phyloP scores from a whole-genome alignment of 352 stramenopile species.

The Aphanomyces stellatus region DNA sequence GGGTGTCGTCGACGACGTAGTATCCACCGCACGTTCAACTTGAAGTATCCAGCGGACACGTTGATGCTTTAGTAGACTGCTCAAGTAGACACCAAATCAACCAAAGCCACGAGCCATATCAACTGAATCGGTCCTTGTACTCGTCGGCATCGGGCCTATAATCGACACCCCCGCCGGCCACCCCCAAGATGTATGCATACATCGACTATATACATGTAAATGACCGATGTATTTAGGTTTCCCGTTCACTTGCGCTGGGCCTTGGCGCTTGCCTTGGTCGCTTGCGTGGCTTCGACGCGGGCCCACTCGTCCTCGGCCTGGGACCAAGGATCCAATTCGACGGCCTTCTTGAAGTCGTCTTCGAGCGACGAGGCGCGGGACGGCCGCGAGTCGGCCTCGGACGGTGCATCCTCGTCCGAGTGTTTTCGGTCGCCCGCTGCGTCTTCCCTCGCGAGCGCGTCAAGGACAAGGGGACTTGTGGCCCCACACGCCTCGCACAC shows the following conservation, averaged over 20 bases:
- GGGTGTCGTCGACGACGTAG: neutral
- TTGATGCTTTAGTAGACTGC: no score
- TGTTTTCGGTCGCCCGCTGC: slow-evolving; percentile 22
- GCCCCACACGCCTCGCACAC: slow-evolving; percentile 49
- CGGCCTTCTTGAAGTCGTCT: slow-evolving; percentile 20
- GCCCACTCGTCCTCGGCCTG: slow-evolving; percentile 67
- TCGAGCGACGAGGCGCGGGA: neutral
- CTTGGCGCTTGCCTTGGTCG: slow-evolving; percentile 10
- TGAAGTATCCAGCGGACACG: neutral
- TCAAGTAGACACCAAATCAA: no score
- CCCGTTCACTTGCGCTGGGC: slow-evolving; percentile 7
- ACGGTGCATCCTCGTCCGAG: slow-evolving; percentile 42
- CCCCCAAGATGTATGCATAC: no score
- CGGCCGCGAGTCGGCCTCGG: slow-evolving; percentile 25
- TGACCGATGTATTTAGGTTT: neutral
- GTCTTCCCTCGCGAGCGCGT: slow-evolving; percentile 11
- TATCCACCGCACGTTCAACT: slow-evolving; percentile 12
- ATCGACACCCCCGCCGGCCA: no score
- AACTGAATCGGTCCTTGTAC: no score
- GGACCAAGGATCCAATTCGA: slow-evolving; percentile 45
- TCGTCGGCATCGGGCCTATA: no score
- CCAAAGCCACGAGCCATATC: no score
- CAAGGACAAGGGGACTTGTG: slow-evolving; percentile 58
- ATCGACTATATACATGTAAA: no score
- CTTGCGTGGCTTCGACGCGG: slow-evolving; percentile 35